phyloP scores from a whole-genome alignment of 2,329 filamentous ascomycete genomes.

The Cyphellophora attinorum region DNA sequence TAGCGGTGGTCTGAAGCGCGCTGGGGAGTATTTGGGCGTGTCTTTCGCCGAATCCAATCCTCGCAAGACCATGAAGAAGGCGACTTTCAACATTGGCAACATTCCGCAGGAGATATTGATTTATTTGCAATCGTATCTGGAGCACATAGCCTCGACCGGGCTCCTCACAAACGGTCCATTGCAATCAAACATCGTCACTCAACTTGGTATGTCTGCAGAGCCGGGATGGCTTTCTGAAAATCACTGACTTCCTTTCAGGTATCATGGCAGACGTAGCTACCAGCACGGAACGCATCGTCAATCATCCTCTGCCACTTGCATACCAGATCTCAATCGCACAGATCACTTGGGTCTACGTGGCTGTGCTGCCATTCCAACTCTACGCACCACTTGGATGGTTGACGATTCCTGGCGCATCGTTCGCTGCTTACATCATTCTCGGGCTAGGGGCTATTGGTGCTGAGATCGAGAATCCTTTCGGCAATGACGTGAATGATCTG shows the following conservation, averaged over 20 bases:
- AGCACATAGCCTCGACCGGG: constrained; percentile 43
- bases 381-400: constrained; percentile 56
- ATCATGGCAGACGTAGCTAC: constrained; percentile 63
- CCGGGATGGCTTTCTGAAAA: no score
- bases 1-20: constrained; percentile 50
- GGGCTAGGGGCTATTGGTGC: constrained; percentile 66
- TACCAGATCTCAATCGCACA: constrained; percentile 79
- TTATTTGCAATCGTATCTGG: constrained; percentile 59
- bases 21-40: constrained; percentile 66
- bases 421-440: constrained; percentile 72
- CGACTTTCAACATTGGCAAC: constrained; percentile 65
- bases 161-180: constrained; percentile 26
- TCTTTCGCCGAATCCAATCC: constrained; percentile 71
- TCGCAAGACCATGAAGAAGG: constrained; percentile 64
- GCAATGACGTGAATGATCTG: constrained; percentile 72
- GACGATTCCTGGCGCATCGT: constrained; percentile 65
- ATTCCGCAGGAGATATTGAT: constrained; percentile 73
- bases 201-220: no score
- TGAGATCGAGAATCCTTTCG: constrained; percentile 80
- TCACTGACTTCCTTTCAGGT: no score
- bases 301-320: constrained; percentile 71
- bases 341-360: constrained; percentile 76
- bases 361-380: constrained; percentile 75
- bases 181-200: constrained; percentile 39
- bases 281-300: constrained; percentile 67